Percentiles rank a stretch among this genome's conserved stretches.
Conservation (phyloP, 192 early-diverging fungal species). For the Entomortierella chlamydospora region DNA sequence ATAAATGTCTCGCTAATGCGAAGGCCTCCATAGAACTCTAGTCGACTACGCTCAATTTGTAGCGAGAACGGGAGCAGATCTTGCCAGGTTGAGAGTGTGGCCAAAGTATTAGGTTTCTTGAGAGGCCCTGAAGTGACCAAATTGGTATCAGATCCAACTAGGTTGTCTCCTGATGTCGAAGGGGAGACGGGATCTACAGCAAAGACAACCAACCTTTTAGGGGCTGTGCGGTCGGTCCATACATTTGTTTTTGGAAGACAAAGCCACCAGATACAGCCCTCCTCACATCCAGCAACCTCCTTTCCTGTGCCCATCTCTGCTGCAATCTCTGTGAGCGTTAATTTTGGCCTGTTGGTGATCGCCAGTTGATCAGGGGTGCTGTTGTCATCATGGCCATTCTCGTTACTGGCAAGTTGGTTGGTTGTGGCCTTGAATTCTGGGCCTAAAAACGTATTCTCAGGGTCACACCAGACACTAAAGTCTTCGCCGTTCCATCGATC, state of each 20-base stretch:
- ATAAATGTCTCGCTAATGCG: conserved; percentile 39
- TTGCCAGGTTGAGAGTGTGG: conserved; percentile 22
- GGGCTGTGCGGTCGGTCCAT: conserved; percentile 36
- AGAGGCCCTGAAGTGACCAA: background rate
- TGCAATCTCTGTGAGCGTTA: conserved; percentile 16
- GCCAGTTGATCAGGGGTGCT: background rate
- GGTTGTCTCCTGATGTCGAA: background rate
- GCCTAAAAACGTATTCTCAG: conserved; percentile 7
- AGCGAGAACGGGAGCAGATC: conserved; percentile 40
- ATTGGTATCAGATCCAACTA: background rate
- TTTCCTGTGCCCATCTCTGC: conserved; percentile 6
- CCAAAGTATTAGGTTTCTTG: background rate
- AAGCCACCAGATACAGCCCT: conserved; percentile 42
- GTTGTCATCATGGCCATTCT: background rate
- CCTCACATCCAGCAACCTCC: conserved; percentile 25
- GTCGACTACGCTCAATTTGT: conserved; percentile 34
- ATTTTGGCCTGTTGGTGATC: background rate
- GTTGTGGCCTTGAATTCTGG: background rate
- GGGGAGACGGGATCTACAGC: conserved; percentile 4
- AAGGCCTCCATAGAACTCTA: conserved; percentile 36
- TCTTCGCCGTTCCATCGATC: conserved; percentile 71
- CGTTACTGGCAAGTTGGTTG: too few species aligned
- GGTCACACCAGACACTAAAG: conserved; percentile 57
- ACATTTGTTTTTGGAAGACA: conserved; percentile 33
- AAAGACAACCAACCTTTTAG: conserved; percentile 25